Evolutionary conservation across 768 basidiomycete genomes (phyloP).

Genomic region (Harrya chromipes): DNA sequence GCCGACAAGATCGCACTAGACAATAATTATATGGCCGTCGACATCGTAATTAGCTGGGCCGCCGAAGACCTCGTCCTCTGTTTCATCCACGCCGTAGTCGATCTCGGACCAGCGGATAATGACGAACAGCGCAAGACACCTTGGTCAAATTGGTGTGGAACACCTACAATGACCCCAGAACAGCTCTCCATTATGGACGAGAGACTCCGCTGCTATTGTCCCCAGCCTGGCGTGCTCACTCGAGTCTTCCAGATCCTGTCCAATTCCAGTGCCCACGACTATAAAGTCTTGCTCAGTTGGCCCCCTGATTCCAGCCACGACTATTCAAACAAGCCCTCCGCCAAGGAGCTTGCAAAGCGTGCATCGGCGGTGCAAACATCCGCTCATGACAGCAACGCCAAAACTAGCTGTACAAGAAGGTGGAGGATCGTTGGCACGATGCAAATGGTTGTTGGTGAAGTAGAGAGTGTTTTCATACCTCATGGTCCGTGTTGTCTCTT

Average conservation of each 20-base stretch:
- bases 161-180: slow-evolving; percentile 54
- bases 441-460: slow-evolving; percentile 57
- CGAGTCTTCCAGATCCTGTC: slow-evolving; percentile 79
- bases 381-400: slow-evolving; percentile 61
- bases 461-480: slow-evolving; percentile 88
- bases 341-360: slow-evolving; percentile 52
- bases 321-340: slow-evolving; percentile 39
- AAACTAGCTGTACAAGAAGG: slow-evolving; percentile 83
- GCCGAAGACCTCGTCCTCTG: slow-evolving; percentile 84
- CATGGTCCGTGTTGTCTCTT: slow-evolving; percentile 59
- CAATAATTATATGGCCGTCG: slow-evolving; percentile 77
- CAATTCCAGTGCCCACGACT: slow-evolving; percentile 47
- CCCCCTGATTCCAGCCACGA: slow-evolving; percentile 55
- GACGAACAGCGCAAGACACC: slow-evolving; percentile 69
- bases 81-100: slow-evolving; percentile 82
- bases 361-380: slow-evolving; percentile 61
- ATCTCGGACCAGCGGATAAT: slow-evolving; percentile 67
- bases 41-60: slow-evolving; percentile 89
- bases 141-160: slow-evolving; percentile 91
- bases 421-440: slow-evolving; percentile 72
- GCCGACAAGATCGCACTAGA: slow-evolving; percentile 69
- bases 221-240: slow-evolving; percentile 47
- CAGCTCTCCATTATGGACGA: slow-evolving; percentile 59
- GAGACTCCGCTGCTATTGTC: slow-evolving; percentile 54
- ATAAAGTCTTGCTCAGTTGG: slow-evolving; percentile 68